Percentiles rank a stretch among this genome's conserved stretches.
Evolutionary conservation across 2,329 filamentous ascomycete genomes (phyloP).

Genomic region (Aspergillus intermedius): DNA sequence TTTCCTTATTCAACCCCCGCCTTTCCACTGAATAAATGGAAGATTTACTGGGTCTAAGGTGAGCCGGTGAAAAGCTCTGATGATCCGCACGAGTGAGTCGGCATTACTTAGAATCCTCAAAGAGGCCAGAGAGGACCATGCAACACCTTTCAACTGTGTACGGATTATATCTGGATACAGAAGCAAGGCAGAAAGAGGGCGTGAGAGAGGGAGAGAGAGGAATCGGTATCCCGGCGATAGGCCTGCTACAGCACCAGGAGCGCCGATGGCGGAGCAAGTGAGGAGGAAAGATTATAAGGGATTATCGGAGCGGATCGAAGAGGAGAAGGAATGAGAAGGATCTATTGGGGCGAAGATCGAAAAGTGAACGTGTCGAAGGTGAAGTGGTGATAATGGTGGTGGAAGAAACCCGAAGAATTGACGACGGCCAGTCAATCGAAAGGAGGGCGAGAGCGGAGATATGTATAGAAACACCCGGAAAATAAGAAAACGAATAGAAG

Average conservation of each 20-base stretch:
- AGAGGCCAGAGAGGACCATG: background rate
- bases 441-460: background rate
- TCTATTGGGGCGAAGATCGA: too few species aligned
- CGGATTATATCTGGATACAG: too few species aligned
- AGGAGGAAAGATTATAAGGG: too few species aligned
- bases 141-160: background rate
- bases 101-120: background rate
- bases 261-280: too few species aligned
- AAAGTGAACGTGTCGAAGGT: too few species aligned
- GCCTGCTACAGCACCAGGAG: background rate
- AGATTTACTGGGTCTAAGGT: background rate
- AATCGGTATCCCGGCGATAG: background rate
- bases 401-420: too few species aligned
- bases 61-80: background rate
- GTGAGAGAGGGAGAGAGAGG: background rate
- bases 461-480: background rate
- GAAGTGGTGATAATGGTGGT: too few species aligned
- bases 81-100: background rate
- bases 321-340: background rate
- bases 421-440: background rate
- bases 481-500: background rate
- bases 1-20: background rate
- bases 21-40: background rate
- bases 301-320: background rate
- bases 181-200: background rate